Evolutionary conservation across 495 filamentous ascomycete genomes (phyloP), one percentile per base, ranked within the genome.

Genomic region (Xylaria curta): DNA sequence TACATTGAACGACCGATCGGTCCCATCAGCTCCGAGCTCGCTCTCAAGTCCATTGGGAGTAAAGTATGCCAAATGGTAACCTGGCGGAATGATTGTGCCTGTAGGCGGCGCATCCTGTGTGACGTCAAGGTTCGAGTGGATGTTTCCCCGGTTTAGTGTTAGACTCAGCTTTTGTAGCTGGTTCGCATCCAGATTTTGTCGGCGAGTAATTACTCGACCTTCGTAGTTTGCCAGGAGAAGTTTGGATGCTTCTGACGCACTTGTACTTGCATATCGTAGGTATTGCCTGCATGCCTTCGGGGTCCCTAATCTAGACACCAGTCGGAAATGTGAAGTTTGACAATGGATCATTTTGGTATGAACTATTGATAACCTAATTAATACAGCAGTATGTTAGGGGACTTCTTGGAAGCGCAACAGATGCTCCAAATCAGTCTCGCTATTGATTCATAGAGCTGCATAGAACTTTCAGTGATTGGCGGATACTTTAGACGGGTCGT

Each of bases 1-100:
- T 26, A 54, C 51, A 9, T 54, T 54, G 10, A 54, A 54, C 9
- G 51, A 19, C 51, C 24, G 51, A 54, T 54, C 51, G 15, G 51
- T 54, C 12, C 51, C 51, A 54, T 54, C 51, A 3, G 21, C 51
- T 0, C 21, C 51, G 21, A 51, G 47, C 3, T 51, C 47, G 3
- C 47, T 24, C 19, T 51, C 47, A 24, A 51, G 47, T 24, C 47
- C 47, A 51, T 51, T 51, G 12, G 47, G 47, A 24, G 47, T 51
- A 24, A 51, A 51, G 47, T 51, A 51, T 51, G n/a, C 47, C n/a
- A 51, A 24, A 51, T 51, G 47, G 47, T 51, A 51, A 51, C n/a
- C 47, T 51, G 47, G 47, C 1, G 47, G 47, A 10, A 51, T 13
- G 3, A 12, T 24, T 6, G 47, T 51, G 47, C n/a, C n/a, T 3